Evolutionary conservation across 106 monocot genomes (phyloP), one percentile per base, ranked within the genome.

Genomic region (Dendrobium officinale): DNA sequence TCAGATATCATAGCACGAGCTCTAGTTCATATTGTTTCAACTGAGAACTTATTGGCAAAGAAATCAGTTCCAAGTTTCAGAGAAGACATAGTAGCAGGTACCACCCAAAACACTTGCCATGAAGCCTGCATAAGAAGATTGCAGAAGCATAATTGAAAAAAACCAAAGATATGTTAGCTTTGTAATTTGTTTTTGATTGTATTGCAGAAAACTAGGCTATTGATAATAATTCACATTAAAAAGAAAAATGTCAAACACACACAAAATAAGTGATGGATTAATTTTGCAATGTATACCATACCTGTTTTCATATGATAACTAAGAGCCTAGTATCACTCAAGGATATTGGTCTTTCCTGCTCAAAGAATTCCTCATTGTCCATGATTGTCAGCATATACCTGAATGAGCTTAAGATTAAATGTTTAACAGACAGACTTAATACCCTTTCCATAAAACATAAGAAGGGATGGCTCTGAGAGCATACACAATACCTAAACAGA

Each of bases 301-400:
- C 99, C 99, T 99, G 91, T 80, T 83, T 92, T 77, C 95, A 67
- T 87, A 95, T 93, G 81, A 91, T 68, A 81, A 99, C 84, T 76
- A 95, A 91, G 29, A 79, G 86, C 81, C 84, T 84, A 31, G 93
- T 88, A 82, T 99, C 95, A 24, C 80, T 86, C 43, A 95, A 68
- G 17, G 93, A 86, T 2, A 99, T 75, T 79, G 99, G 99, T 79
- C 87, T 95, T 78, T 99, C 90, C 80, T 90, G 92, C 81, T 95
- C 99, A 86, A 95, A 99, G 56, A 99, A 99, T 75, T 95, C 99
- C 75, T 91, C 99, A 73, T 88, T 95, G 83, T 95, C 95, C 66
- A 95, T 80, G 75, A 99, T 95, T 86, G 83, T 93, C 77, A 99
- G 84, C 91, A 99, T 99, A 86, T 99, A 91, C 88, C 99, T 99